Percentiles rank a stretch among this genome's conserved stretches.
Evolutionary conservation across 2,329 filamentous ascomycete species (phyloP).

Genomic region (Penicillium sp.): DNA sequence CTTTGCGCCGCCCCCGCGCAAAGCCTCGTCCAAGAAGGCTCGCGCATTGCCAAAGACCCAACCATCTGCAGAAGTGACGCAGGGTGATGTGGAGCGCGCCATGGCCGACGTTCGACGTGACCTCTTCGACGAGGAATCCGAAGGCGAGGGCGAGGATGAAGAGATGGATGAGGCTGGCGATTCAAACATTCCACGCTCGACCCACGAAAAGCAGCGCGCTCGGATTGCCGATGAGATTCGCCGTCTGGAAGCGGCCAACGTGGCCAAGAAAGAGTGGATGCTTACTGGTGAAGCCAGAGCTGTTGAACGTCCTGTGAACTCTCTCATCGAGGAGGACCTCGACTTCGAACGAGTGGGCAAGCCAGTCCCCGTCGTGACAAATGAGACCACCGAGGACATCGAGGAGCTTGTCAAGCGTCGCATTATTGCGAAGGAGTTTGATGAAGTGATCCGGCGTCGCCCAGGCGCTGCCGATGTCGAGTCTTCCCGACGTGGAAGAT

Average conservation of each 20-base stretch:
- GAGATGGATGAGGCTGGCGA: constrained; percentile 67
- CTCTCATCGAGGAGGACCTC: constrained; percentile 89
- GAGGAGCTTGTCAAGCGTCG: constrained; percentile 93
- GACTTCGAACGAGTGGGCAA: constrained; percentile 97
- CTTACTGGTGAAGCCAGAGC: constrained; percentile 86
- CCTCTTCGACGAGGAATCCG: constrained; percentile 77
- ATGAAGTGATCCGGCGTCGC: constrained; percentile 83
- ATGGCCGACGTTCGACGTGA: constrained; percentile 89
- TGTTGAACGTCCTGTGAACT: constrained; percentile 83
- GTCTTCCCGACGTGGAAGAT: constrained; percentile 70
- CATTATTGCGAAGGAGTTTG: constrained; percentile 87
- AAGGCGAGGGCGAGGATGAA: constrained; percentile 64
- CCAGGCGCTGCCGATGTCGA: constrained; percentile 74
- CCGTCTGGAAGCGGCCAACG: constrained; percentile 83
- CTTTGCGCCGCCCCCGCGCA: constrained; percentile 82
- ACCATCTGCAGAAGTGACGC: constrained; percentile 54
- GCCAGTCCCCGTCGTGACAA: constrained; percentile 90
- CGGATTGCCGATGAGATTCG: constrained; percentile 90
- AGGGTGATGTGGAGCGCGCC: constrained; percentile 76
- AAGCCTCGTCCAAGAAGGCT: constrained; percentile 63
- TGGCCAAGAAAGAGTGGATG: constrained; percentile 90
- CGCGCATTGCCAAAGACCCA: constrained; percentile 62
- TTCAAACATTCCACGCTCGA: constrained; percentile 58
- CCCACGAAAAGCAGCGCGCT: constrained; percentile 84
- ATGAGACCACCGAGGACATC: constrained; percentile 87